These are phyloP conservation scores for Candida xiaguanensis DNA, from an alignment of 805 yeast genomes.

Conservation along the genomic window DNA sequence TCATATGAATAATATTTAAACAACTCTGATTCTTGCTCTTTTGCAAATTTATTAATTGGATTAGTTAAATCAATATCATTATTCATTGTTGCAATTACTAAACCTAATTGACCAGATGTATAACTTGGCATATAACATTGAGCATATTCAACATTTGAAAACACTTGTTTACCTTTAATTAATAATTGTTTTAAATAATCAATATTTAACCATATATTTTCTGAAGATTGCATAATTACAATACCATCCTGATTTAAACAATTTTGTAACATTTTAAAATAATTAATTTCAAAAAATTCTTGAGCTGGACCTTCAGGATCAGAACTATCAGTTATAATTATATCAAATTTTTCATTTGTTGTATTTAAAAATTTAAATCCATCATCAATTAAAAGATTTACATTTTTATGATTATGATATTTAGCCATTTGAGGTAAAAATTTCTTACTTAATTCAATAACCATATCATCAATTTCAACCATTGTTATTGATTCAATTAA, in stretches of 20 bases:
- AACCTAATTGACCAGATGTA: slow-evolving; percentile 84
- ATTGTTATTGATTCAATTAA: slow-evolving; percentile 59
- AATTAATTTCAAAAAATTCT: slow-evolving; percentile 74
- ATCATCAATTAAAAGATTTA: slow-evolving; percentile 66
- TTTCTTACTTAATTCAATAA: slow-evolving; percentile 65
- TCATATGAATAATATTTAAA: slow-evolving; percentile 63
- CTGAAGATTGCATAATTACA: slow-evolving; percentile 76
- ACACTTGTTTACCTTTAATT: slow-evolving; percentile 49
- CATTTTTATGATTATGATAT: slow-evolving; percentile 60
- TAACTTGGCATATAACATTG: slow-evolving; percentile 85
- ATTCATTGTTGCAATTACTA: slow-evolving; percentile 68
- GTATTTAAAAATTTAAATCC: slow-evolving; percentile 72
- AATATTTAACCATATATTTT: slow-evolving; percentile 72
- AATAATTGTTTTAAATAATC: slow-evolving; percentile 47
- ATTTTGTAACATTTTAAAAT: slow-evolving; percentile 62
- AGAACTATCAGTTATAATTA: slow-evolving; percentile 86
- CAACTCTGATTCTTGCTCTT: slow-evolving; percentile 43
- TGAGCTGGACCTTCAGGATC: slow-evolving; percentile 98
- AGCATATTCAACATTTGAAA: slow-evolving; percentile 59
- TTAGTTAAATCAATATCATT: slow-evolving; percentile 37
- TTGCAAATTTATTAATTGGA: slow-evolving; percentile 49
- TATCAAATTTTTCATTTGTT: slow-evolving; percentile 56
- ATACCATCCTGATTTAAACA: slow-evolving; percentile 64
- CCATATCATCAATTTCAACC: slow-evolving; percentile 88
- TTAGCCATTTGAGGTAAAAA: slow-evolving; percentile 76